Evolutionary conservation across 2,329 filamentous ascomycete genomes (phyloP).

Genomic region (Bipolaris sorokiniana): DNA sequence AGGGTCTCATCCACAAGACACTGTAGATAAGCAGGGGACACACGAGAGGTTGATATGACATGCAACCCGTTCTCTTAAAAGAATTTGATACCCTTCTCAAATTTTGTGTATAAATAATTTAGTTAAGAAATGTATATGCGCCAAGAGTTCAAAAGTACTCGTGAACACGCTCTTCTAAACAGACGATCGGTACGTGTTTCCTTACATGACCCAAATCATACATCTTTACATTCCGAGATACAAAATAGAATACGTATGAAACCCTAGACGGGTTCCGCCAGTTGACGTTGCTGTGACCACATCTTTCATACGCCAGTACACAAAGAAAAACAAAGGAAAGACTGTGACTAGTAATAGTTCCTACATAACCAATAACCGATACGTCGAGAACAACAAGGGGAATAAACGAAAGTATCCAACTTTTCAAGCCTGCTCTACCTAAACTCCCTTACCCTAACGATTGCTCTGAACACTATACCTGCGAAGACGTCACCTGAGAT

Average conservation of each 20-base stretch:
- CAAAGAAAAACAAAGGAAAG: not conserved
- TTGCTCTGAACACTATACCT: not conserved
- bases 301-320: not conserved
- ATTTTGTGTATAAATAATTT: not conserved
- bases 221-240: not conserved
- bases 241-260: not conserved
- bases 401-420: not conserved
- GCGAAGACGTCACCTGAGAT: not conserved
- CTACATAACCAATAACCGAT: not conserved
- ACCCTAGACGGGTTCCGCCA: not conserved
- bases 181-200: not conserved
- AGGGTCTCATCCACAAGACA: slow-evolving; percentile 66
- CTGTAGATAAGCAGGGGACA: slow-evolving; percentile 3
- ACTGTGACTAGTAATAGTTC: too few species aligned
- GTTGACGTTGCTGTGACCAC: not conserved
- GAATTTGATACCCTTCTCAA: slow-evolving; percentile 16
- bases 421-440: not conserved
- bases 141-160: not conserved
- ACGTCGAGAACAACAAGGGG: not conserved
- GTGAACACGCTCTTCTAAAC: not conserved
- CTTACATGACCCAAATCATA: not conserved
- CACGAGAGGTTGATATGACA: not conserved
- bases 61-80: not conserved
- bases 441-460: not conserved
- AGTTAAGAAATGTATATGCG: not conserved